These are phyloP conservation scores for Vavraia culicis DNA, from an alignment of 371 early-diverging fungal species.

Conservation along the genomic window DNA sequence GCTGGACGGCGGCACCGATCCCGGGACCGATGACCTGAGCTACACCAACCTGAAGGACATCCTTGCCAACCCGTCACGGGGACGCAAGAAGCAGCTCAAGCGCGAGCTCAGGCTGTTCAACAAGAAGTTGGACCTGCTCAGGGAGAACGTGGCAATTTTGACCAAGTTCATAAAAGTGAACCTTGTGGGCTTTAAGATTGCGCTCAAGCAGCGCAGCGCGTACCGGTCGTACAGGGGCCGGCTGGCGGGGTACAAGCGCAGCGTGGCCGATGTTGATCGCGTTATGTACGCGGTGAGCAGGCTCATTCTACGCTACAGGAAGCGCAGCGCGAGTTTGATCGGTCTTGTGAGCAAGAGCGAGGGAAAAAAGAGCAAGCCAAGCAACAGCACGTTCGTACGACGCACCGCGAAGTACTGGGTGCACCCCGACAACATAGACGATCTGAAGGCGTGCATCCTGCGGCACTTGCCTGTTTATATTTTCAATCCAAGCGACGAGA, in stretches of 20 bases:
- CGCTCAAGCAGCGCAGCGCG: slow-evolving; percentile 84
- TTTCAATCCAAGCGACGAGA: slow-evolving; percentile 41
- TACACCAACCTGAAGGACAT: slow-evolving; percentile 53
- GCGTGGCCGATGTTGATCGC: slow-evolving; percentile 64
- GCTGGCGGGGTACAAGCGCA: slow-evolving; percentile 61
- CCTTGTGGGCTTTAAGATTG: slow-evolving; percentile 76
- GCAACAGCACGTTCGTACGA: slow-evolving; percentile 34
- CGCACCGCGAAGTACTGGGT: slow-evolving; percentile 76
- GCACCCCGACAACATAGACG: slow-evolving; percentile 65
- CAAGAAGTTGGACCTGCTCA: slow-evolving; percentile 54
- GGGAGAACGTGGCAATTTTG: slow-evolving; percentile 61
- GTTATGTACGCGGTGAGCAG: slow-evolving; percentile 54
- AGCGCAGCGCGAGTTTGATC: not conserved
- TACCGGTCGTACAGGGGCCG: slow-evolving; percentile 61
- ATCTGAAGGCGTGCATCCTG: slow-evolving; percentile 68
- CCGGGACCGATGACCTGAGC: slow-evolving; percentile 57
- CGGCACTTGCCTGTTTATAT: slow-evolving; percentile 77
- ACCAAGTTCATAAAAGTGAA: slow-evolving; percentile 69
- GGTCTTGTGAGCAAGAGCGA: not conserved
- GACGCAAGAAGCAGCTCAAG: slow-evolving; percentile 42
- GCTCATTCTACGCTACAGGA: slow-evolving; percentile 7
- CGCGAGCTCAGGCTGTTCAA: slow-evolving; percentile 46
- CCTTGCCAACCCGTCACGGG: slow-evolving; percentile 43
- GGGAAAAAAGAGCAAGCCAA: slow-evolving; percentile 3
- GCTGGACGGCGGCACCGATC: slow-evolving; percentile 63